Percentiles rank a stretch among this genome's conserved stretches.
These are phyloP conservation scores for Nemania sp. DNA, from an alignment of 2,329 filamentous ascomycete species.

Conservation along the genomic window DNA sequence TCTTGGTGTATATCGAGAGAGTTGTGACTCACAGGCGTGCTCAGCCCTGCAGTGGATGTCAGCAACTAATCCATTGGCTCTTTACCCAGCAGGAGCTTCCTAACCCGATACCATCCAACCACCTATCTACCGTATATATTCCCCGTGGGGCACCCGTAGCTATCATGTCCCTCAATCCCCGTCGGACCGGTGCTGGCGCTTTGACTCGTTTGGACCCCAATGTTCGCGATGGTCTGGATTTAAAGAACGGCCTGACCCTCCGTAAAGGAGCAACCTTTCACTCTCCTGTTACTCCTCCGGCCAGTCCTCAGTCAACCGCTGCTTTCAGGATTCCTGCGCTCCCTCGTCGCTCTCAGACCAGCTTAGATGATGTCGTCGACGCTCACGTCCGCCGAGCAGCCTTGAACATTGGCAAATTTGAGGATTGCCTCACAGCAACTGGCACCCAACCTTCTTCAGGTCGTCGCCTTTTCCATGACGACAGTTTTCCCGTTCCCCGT, in stretches of 20 bases:
- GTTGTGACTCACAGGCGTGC: constrained; percentile 41
- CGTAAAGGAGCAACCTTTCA: constrained; percentile 73
- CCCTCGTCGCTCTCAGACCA: constrained; percentile 71
- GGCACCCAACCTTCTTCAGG: constrained; percentile 46
- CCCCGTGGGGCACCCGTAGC: constrained; percentile 34
- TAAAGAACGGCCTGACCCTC: constrained; percentile 63
- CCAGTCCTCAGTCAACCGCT: constrained; percentile 41
- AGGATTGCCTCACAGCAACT: constrained; percentile 61
- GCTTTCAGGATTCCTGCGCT: constrained; percentile 55
- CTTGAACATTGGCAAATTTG: constrained; percentile 67
- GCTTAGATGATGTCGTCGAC: constrained; percentile 72
- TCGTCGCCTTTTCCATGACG: constrained; percentile 55
- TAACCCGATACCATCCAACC: constrained; percentile 25
- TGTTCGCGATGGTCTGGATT: constrained; percentile 48
- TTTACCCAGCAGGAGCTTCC: constrained; percentile 36
- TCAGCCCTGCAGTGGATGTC: constrained; percentile 37
- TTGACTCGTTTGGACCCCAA: constrained; percentile 49
- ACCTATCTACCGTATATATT: constrained; percentile 27
- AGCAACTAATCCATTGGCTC: constrained; percentile 39
- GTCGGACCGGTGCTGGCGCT: constrained; percentile 43
- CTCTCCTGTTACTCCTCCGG: constrained; percentile 51
- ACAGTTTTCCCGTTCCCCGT: constrained; percentile 63
- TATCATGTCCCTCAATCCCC: constrained; percentile 56
- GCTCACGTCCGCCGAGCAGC: constrained; percentile 71
- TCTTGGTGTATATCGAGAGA: constrained; percentile 35